A percentile compares a stretch with the other conserved stretches of the same genome.
These are phyloP conservation scores for Quercus mongolica DNA, from an alignment of 306 rosid species.

Conservation along the genomic window DNA sequence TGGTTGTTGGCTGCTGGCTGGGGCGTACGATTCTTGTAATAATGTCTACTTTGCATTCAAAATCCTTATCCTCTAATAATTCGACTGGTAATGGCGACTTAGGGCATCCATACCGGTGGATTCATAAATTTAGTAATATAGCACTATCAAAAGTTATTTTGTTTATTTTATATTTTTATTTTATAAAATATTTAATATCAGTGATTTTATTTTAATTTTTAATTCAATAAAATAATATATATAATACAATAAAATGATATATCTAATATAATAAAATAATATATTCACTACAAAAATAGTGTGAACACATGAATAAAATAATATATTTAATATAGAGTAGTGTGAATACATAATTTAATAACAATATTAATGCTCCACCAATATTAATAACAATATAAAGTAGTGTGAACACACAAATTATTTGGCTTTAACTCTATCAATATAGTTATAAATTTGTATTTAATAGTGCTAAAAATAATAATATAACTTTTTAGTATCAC, in stretches of 20 bases:
- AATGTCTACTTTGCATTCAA: background rate
- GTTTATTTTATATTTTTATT: rapidly evolving
- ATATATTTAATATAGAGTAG: no score
- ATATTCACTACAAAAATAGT: rapidly evolving
- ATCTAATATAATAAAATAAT: no score
- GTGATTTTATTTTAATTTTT: rapidly evolving
- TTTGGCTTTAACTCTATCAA: no score
- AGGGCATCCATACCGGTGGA: rapidly evolving
- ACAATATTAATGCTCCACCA: no score
- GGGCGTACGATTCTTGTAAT: background rate
- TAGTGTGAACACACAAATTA: rapidly evolving
- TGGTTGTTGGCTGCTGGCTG: background rate
- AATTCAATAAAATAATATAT: rapidly evolving
- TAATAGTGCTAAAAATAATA: no score
- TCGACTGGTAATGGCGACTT: background rate
- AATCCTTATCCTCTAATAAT: background rate
- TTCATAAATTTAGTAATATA: no score
- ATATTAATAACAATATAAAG: no score
- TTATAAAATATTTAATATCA: rapidly evolving
- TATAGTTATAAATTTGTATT: no score
- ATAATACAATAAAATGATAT: no score
- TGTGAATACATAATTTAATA: no score
- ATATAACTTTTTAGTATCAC: no score
- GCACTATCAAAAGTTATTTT: rapidly evolving
- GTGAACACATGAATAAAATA: no score